These are phyloP conservation scores for Candida multigemmis DNA, from an alignment of 805 yeast species.

Conservation along the genomic window DNA sequence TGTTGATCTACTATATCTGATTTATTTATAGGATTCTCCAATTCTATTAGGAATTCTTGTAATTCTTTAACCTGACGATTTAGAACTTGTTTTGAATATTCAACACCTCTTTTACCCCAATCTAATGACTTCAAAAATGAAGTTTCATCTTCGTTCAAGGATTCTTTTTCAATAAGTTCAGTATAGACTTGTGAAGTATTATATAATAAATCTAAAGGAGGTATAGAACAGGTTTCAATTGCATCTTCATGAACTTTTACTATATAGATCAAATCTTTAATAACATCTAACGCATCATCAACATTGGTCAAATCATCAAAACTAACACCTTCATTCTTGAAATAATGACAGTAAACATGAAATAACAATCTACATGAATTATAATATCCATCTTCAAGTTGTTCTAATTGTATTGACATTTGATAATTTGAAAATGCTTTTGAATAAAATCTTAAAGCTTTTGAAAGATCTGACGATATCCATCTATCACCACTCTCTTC, in stretches of 20 bases:
- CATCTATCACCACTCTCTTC: conserved; percentile 77
- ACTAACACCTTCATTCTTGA: conserved; percentile 37
- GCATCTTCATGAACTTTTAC: conserved; percentile 31
- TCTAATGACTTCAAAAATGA: conserved; percentile 7
- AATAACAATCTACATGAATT: conserved; percentile 51
- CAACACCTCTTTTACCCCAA: conserved; percentile 8
- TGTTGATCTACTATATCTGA: conserved; percentile 1
- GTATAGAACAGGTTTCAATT: conserved; percentile 7
- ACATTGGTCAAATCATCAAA: conserved; percentile 19
- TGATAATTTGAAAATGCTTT: conserved; percentile 40
- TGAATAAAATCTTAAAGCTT: conserved; percentile 57
- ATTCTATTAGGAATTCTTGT: conserved; percentile 15
- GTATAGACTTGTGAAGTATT: conserved; percentile 39
- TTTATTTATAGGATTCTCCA: conserved; percentile 3
- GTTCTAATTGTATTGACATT: conserved; percentile 18
- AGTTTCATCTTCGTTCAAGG: too few relatives aligned
- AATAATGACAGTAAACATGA: conserved; percentile 45
- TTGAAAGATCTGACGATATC: conserved; percentile 56
- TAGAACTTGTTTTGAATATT: conserved; percentile 16
- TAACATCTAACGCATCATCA: conserved; percentile 24
- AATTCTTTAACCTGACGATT: conserved; percentile 15
- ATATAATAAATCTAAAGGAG: conserved; percentile 35
- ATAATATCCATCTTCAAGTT: conserved; percentile 40
- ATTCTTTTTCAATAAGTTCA: conserved; percentile 36
- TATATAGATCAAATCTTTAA: conserved; percentile 27